Evolutionary conservation across 2,329 filamentous ascomycete genomes (phyloP).

Genomic region (Fusarium neocosmosporiellum): DNA sequence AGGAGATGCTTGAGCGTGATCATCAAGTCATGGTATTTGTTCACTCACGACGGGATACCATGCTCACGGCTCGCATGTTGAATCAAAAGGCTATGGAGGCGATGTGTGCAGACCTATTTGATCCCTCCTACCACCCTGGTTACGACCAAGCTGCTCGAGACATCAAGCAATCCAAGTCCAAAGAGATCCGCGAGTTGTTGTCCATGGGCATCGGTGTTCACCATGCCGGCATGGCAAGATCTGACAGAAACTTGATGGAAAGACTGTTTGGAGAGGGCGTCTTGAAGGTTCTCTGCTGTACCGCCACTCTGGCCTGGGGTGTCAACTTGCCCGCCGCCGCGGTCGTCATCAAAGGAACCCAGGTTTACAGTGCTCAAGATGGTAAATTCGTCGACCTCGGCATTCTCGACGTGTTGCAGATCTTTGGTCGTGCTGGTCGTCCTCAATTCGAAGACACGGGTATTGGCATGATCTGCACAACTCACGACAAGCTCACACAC

Average conservation of each 20-base stretch:
- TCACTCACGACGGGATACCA: slow-evolving; percentile 94
- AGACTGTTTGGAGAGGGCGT: slow-evolving; percentile 90
- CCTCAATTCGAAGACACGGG: slow-evolving; percentile 98
- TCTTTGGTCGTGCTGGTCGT: slow-evolving; percentile 97
- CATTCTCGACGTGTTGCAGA: slow-evolving; percentile 96
- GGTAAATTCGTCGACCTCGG: slow-evolving; percentile 97
- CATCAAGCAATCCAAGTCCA: slow-evolving; percentile 85
- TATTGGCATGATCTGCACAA: slow-evolving; percentile 98
- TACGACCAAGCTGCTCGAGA: slow-evolving; percentile 85
- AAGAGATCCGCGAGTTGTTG: slow-evolving; percentile 88
- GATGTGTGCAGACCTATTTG: slow-evolving; percentile 82
- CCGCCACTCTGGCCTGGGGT: slow-evolving; percentile 97
- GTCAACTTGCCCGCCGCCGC: slow-evolving; percentile 97
- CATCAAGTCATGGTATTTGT: slow-evolving; percentile 99
- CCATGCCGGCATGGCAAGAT: slow-evolving; percentile 95
- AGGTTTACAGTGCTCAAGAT: slow-evolving; percentile 95
- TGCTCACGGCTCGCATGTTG: slow-evolving; percentile 86
- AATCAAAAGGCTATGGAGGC: slow-evolving; percentile 88
- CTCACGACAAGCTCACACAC: slow-evolving; percentile 90
- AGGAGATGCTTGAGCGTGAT: slow-evolving; percentile 88
- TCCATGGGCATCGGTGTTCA: slow-evolving; percentile 94
- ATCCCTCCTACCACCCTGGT: slow-evolving; percentile 79
- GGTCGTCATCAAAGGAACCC: slow-evolving; percentile 97
- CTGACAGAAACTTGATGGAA: slow-evolving; percentile 96
- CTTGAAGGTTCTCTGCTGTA: slow-evolving; percentile 98